These are phyloP conservation scores for Yamadazyma akitaensis DNA, from an alignment of 805 yeast species.

Conservation along the genomic window DNA sequence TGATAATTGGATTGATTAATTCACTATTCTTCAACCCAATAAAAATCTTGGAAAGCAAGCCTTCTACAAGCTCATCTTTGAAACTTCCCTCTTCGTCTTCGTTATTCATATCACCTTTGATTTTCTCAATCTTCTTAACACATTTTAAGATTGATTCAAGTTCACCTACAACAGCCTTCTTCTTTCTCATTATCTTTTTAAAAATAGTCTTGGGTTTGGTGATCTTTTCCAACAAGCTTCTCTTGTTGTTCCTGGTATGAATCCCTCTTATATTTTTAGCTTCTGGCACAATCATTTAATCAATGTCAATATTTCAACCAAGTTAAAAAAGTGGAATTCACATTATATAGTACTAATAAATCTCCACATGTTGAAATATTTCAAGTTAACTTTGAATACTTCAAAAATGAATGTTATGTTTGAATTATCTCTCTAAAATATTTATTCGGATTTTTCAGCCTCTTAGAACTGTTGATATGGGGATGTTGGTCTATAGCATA, in stretches of 20 bases:
- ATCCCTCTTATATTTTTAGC: background rate
- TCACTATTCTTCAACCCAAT: conserved; percentile 26
- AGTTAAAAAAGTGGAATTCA: background rate
- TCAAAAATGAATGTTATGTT: background rate
- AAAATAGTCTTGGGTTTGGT: conserved; percentile 3
- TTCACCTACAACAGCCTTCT: conserved; percentile 9
- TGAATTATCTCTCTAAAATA: background rate
- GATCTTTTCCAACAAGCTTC: background rate
- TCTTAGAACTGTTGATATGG: background rate
- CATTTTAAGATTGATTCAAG: conserved; percentile 11
- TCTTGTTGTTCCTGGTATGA: background rate
- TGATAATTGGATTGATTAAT: conserved; percentile 25
- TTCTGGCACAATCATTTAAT: conserved; percentile 1
- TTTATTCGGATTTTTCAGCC: background rate
- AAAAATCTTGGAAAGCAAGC: conserved; percentile 21
- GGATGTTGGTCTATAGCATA: background rate
- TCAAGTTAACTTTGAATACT: background rate
- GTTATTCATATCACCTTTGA: conserved; percentile 3
- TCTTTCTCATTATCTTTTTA: conserved; percentile 5
- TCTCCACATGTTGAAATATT: background rate
- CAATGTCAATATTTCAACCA: background rate
- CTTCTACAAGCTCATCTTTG: conserved; percentile 17
- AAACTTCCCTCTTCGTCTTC: conserved; percentile 1
- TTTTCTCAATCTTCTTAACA: conserved; percentile 11
- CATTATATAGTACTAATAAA: background rate